Evolutionary conservation across 179 eudicot species (phyloP), one percentile per base, ranked within the genome.

Genomic region (Monotropa hypopitys): DNA sequence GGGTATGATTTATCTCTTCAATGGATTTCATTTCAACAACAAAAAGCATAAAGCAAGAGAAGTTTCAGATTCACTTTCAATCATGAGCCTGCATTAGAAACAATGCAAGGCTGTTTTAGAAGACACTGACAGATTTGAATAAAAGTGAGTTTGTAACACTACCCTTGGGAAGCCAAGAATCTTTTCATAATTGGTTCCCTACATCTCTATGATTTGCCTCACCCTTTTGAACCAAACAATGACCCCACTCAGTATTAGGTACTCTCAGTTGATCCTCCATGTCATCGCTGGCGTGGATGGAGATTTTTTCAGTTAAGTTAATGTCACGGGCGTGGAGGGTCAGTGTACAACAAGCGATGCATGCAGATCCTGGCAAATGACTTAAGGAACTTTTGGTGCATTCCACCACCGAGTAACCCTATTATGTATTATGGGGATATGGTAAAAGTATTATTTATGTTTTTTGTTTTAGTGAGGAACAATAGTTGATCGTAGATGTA

Each of bases 121-220:
- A 89, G 92, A 84, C 85, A 70, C 87, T 90, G 86, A 88, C 87
- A 88, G 82, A 85, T 83, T 86, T 92, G 92, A 91, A 86, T 82
- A 84, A 89, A 89, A 84, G 86, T 76, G 40, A 23, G 33, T 8
- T 78, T 86, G 87, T 84, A 89, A 85, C 88, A 84, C 85, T 80
- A 84, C 62, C 85, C 89, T 84, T 81, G 88, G 88, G 92, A 91
- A 89, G 92, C 89, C 85, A 90, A 89, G 97, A 87, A 92, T 91
- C 90, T 88, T 84, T 89, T 32, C 57, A 84, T 77, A 13, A 80
- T 81, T 80, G 81, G 85, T 82, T 82, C 84, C 91, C 81, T 83
- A 62, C 83, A 77, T 77, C 76, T 30, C 85, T 83, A 80, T 90
- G 88, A 88, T 86, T 84, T 89, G 82, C 85, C 33, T 81, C 80